phyloP scores from a whole-genome alignment of 495 filamentous ascomycete species.

The Lasiosphaeris hirsuta region DNA sequence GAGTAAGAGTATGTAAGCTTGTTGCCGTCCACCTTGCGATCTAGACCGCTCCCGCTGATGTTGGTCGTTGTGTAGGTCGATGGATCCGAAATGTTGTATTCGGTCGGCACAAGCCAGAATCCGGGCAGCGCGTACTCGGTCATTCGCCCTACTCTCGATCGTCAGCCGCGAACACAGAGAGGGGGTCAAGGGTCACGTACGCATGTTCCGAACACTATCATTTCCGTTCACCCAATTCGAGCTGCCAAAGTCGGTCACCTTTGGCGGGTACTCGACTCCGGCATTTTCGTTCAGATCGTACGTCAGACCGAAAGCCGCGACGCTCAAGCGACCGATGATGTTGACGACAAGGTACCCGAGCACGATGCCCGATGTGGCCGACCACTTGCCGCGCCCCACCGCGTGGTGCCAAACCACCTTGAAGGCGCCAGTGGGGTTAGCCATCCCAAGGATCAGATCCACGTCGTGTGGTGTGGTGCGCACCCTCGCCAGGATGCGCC shows the following conservation, averaged over 20 bases:
- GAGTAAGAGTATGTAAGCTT: not conserved
- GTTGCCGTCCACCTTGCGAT: not conserved
- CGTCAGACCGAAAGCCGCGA: not conserved
- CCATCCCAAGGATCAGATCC: not conserved
- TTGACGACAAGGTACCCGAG: not conserved
- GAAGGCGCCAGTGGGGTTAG: not conserved
- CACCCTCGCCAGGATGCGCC: constrained; percentile 24
- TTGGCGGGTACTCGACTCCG: not conserved
- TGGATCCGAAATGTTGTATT: not conserved
- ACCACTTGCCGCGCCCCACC: not conserved
- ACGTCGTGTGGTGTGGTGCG: not conserved
- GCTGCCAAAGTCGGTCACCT: not conserved
- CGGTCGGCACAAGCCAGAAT: no score
- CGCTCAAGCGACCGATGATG: not conserved
- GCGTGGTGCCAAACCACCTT: not conserved
- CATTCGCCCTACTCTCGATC: no score
- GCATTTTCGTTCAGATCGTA: not conserved
- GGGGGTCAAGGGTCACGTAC: not conserved
- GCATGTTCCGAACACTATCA: not conserved
- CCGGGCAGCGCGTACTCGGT: no score
- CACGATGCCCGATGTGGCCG: not conserved
- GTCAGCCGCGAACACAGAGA: no score
- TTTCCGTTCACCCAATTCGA: no score
- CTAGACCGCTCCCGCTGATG: not conserved
- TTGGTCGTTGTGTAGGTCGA: not conserved